Evolutionary conservation across 2,329 filamentous ascomycete genomes (phyloP).

Genomic region (Penicillium sp.): DNA sequence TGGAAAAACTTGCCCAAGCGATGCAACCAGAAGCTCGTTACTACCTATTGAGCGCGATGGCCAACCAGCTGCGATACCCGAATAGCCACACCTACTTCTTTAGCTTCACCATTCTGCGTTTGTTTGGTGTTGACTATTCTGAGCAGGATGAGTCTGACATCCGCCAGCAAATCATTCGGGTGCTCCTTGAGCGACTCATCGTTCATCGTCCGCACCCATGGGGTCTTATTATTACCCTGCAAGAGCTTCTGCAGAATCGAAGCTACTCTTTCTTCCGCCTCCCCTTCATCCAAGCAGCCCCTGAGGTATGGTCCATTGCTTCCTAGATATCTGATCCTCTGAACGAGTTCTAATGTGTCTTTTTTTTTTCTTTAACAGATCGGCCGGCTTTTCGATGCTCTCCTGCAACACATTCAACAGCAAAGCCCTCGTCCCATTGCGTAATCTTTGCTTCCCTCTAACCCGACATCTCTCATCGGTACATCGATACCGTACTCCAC

Average conservation of each 20-base stretch:
- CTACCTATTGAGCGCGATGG: constrained; percentile 79
- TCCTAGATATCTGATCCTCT: neutral
- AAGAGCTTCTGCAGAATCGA: constrained; percentile 90
- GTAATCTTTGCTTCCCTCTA: constrained; percentile 26
- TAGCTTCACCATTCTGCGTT: constrained; percentile 78
- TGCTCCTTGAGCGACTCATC: constrained; percentile 84
- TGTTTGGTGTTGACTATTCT: constrained; percentile 76
- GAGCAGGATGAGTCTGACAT: constrained; percentile 76
- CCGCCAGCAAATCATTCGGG: constrained; percentile 86
- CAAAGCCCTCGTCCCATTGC: constrained; percentile 51
- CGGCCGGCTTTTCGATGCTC: constrained; percentile 50
- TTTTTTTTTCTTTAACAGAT: constrained; percentile 31
- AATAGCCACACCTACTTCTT: constrained; percentile 93
- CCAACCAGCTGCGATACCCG: constrained; percentile 89
- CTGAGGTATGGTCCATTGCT: constrained; percentile 66
- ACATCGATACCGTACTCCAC: constrained; percentile 5
- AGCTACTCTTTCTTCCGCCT: constrained; percentile 91
- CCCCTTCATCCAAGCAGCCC: constrained; percentile 85
- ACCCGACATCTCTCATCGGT: constrained; percentile 14
- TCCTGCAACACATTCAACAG: constrained; percentile 51
- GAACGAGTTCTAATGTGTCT: neutral
- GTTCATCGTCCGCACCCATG: constrained; percentile 93
- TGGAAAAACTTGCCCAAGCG: constrained; percentile 77
- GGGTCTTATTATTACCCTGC: constrained; percentile 85
- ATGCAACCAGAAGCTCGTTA: constrained; percentile 79